A percentile compares a stretch with the other conserved stretches of the same genome.
These are phyloP conservation scores for Phaseolus lunatus DNA, from an alignment of 306 rosid species.

Conservation along the genomic window DNA sequence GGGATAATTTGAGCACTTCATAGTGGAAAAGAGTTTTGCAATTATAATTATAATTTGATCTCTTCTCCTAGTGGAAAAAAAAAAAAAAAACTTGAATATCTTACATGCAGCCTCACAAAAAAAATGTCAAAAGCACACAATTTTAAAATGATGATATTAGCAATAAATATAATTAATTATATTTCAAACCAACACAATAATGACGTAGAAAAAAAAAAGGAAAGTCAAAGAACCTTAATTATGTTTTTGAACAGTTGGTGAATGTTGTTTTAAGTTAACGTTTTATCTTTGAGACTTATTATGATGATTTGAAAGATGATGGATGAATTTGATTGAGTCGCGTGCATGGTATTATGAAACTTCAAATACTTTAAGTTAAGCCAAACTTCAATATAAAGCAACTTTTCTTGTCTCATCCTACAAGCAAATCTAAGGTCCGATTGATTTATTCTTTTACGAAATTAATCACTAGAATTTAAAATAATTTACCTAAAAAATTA, in stretches of 20 bases:
- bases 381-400: neutral
- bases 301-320: neutral
- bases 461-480: neutral
- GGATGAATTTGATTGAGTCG: neutral
- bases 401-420: neutral
- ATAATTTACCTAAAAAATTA: neutral
- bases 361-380: constrained; percentile 22
- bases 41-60: too few species aligned
- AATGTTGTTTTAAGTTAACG: constrained; percentile 42
- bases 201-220: neutral
- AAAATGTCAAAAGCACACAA: neutral
- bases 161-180: neutral
- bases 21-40: too few species aligned
- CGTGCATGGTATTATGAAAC: neutral
- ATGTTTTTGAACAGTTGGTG: neutral
- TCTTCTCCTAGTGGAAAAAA: too few species aligned
- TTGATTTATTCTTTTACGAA: neutral
- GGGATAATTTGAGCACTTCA: too few species aligned
- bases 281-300: neutral
- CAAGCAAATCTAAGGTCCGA: neutral
- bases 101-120: neutral
- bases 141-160: neutral
- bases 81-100: too few species aligned
- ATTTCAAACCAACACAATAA: neutral
- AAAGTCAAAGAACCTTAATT: neutral